phyloP scores from a whole-genome alignment of 140 eudicot species.

The Ambrosia hybrid region DNA sequence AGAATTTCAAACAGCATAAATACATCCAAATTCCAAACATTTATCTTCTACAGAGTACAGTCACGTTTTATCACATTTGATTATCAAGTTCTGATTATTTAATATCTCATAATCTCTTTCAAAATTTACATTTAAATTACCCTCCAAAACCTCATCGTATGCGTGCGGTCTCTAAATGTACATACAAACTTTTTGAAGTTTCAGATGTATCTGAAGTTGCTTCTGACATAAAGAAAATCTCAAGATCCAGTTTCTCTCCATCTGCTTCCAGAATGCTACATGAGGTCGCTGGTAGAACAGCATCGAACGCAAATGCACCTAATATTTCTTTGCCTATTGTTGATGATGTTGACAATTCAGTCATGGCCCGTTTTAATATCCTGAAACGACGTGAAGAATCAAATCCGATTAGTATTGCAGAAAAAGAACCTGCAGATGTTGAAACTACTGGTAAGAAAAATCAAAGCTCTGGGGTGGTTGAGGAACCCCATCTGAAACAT shows the following conservation, averaged over 20 bases:
- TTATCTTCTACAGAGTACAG: too few relatives aligned
- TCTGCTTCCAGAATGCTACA: conserved; percentile 12
- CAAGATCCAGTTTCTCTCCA: conserved; percentile 27
- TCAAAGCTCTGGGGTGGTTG: conserved; percentile 29
- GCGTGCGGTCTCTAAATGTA: conserved; percentile 1
- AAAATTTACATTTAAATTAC: background rate
- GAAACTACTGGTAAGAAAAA: conserved; percentile 1
- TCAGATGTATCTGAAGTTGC: conserved; percentile 32
- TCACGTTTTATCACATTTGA: too few relatives aligned
- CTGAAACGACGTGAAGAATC: conserved; percentile 44
- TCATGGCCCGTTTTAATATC: conserved; percentile 55
- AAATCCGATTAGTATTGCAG: conserved; percentile 26
- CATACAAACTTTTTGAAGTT: conserved; percentile 3
- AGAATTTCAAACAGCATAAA: too few relatives aligned
- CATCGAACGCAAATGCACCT: conserved; percentile 16
- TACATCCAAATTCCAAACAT: too few relatives aligned
- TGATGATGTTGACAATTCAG: conserved; percentile 45
- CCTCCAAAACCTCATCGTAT: conserved; percentile 5
- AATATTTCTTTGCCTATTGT: conserved; percentile 25
- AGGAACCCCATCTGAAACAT: conserved; percentile 27
- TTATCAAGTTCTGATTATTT: too few relatives aligned
- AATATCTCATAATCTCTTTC: too few relatives aligned
- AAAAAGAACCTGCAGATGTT: conserved; percentile 24
- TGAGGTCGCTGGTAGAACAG: conserved; percentile 28
- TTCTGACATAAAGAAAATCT: conserved; percentile 26